A percentile compares a stretch with the other conserved stretches of the same genome.
phyloP scores from a whole-genome alignment of 2,329 filamentous ascomycete genomes.

The Didymella arachidicola region DNA sequence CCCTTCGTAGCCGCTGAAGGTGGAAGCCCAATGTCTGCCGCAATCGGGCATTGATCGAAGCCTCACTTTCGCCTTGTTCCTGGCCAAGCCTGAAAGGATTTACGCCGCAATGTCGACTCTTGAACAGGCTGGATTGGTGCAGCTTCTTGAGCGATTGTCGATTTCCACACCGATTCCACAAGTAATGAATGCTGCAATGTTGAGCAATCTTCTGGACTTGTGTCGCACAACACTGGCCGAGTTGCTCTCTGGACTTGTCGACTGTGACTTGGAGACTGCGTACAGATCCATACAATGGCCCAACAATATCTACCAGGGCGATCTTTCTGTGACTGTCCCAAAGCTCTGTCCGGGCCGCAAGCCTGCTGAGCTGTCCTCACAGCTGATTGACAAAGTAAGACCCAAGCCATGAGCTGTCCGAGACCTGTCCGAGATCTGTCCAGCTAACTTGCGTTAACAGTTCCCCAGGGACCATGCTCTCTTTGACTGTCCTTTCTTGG shows the following conservation, averaged over 20 bases:
- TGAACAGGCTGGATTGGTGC: conserved; percentile 8
- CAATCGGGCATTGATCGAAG: neutral
- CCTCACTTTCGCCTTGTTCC: conserved; percentile 1
- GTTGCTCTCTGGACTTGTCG: conserved; percentile 24
- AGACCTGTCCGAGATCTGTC: no score
- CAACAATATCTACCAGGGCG: conserved; percentile 43
- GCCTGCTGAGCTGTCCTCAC: conserved; percentile 22
- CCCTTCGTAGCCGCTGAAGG: neutral
- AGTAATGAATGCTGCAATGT: conserved; percentile 10
- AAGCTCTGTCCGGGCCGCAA: conserved; percentile 38
- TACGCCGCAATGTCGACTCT: conserved; percentile 13
- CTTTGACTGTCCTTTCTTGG: conserved; percentile 67
- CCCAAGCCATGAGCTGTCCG: no score
- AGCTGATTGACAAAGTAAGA: conserved; percentile 37
- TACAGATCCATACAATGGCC: conserved; percentile 42
- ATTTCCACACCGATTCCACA: neutral
- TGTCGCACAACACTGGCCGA: conserved; percentile 35
- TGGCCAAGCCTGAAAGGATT: neutral
- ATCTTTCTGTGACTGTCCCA: conserved; percentile 39
- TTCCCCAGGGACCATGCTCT: conserved; percentile 73
- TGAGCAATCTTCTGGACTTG: conserved; percentile 40
- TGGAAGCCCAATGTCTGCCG: neutral
- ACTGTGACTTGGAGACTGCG: conserved; percentile 27
- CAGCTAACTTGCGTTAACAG: conserved; percentile 47
- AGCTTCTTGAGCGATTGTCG: conserved; percentile 6